Base-by-base conservation (phyloP, 1,284 basidiomycete species). In the Exsudoporus floridanus region DNA sequence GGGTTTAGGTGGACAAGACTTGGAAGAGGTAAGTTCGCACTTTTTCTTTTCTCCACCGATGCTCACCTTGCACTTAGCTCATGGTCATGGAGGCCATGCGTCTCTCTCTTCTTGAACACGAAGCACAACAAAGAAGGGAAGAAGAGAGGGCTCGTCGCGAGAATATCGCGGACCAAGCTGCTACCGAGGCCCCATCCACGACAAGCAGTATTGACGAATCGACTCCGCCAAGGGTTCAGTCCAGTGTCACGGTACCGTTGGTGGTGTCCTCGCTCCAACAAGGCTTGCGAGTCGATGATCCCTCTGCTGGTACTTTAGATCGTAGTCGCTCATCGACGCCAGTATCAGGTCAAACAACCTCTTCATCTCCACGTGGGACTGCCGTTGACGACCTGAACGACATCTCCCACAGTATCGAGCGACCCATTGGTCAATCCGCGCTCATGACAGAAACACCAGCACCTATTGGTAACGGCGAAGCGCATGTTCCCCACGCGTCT, bases 1-100 rank as follows among this genome's bases (percentile, higher is more conserved):
- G 80, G 81, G 83, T 52, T 73, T 90, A 60, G 81, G 76, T 37
- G 89, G 88, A 13, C 86, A 89, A 66, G 92, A 95, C 73, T 71
- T 95, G 55, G 93, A 96, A 75, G 93, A 96, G 80, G 92, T 92
- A 62, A 69, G 48, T 49, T 40, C 27, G 33, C 42, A 23, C 54
- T 12, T 28, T 30, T 33, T 40, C 18, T 44, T 25, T 49, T 45
- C 16, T 19, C 41, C 36, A 31, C 38, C 18, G 25, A 45, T 51
- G 13, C 53, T 67, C 53, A 63, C 53, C 42, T 48, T 18, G 14
- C 28, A 61, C 60, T n/a, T 63, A 98, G 90, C 75, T 98, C 43
- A 98, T 99, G 95, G 79, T 99, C 49, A 95, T 96, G 92, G 96
- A 99, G 74, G 97, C 96, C 1, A 98, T 99, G 94, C 85, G 96